Conservation (phyloP, 2,329 filamentous ascomycete species). For the Nigrograna mackinnonii region DNA sequence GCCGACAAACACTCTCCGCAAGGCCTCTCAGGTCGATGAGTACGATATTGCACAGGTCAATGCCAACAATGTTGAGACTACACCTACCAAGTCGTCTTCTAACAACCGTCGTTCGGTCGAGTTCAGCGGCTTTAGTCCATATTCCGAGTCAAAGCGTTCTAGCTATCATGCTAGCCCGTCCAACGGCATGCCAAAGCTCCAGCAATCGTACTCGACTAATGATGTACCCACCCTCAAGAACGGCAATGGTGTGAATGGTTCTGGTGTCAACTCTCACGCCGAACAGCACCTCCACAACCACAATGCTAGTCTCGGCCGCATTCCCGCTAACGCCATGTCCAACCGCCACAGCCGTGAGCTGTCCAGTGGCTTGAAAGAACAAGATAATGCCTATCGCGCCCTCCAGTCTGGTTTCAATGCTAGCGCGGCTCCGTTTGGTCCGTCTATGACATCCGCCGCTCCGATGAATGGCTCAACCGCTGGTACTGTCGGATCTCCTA, state of each 20-base stretch:
- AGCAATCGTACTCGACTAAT: conserved; percentile 87
- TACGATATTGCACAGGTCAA: conserved; percentile 38
- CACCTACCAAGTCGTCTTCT: conserved; percentile 41
- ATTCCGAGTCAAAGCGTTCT: conserved; percentile 48
- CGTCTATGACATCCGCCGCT: conserved; percentile 51
- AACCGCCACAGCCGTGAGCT: conserved; percentile 76
- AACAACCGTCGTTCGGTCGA: conserved; percentile 54
- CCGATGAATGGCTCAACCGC: conserved; percentile 19
- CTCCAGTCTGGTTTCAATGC: conserved; percentile 77
- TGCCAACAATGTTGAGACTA: conserved; percentile 43
- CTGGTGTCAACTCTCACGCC: conserved; percentile 53
- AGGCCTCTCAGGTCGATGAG: conserved; percentile 40
- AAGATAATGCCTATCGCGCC: conserved; percentile 57
- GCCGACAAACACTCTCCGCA: conserved; percentile 57
- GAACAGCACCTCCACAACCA: conserved; percentile 69
- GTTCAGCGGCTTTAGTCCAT: conserved; percentile 44
- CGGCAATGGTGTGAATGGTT: conserved; percentile 53
- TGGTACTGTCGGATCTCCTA: conserved; percentile 30
- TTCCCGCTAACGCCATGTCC: conserved; percentile 67
- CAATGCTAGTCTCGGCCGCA: conserved; percentile 80
- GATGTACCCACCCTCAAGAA: conserved; percentile 86
- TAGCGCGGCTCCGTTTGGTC: conserved; percentile 78
- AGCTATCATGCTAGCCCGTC: conserved; percentile 58
- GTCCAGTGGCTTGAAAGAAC: conserved; percentile 52
- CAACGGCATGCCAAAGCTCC: conserved; percentile 72